phyloP scores from a whole-genome alignment of 2,329 filamentous ascomycete genomes.

The Arthrobotrys conoides region DNA sequence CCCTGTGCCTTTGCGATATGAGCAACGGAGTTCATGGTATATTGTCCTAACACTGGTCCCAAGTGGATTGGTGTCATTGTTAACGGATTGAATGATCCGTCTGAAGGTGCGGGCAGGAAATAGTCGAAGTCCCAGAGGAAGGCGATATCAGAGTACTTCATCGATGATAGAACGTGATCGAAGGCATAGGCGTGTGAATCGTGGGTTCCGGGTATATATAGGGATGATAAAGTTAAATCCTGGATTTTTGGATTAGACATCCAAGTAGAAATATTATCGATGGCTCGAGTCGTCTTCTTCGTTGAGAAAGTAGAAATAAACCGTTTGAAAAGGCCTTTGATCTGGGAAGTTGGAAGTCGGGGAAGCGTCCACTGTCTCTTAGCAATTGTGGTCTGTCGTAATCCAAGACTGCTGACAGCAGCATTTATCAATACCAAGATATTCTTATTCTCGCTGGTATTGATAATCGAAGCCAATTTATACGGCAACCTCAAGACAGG shows the following conservation, averaged over 20 bases:
- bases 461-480: constrained; percentile 46
- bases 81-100: constrained; percentile 54
- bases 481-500: constrained; percentile 45
- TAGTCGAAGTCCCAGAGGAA: constrained; percentile 59
- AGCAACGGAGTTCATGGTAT: constrained; percentile 38
- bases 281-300: not conserved
- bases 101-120: constrained; percentile 39
- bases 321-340: not conserved
- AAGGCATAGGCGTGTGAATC: constrained; percentile 53
- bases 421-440: constrained; percentile 37
- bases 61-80: constrained; percentile 38
- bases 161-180: constrained; percentile 28
- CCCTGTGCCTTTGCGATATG: constrained; percentile 49
- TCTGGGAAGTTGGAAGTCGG: not conserved
- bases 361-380: not conserved
- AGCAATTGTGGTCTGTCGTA: not conserved
- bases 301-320: not conserved
- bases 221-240: constrained; percentile 15
- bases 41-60: constrained; percentile 42
- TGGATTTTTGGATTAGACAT: constrained; percentile 53
- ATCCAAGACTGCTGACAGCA: not conserved
- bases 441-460: constrained; percentile 42
- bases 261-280: constrained; percentile 34
- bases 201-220: constrained; percentile 55
- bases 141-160: constrained; percentile 54